phyloP scores from a whole-genome alignment of 2,329 filamentous ascomycete species.

The Cytospora paraplurivora region DNA sequence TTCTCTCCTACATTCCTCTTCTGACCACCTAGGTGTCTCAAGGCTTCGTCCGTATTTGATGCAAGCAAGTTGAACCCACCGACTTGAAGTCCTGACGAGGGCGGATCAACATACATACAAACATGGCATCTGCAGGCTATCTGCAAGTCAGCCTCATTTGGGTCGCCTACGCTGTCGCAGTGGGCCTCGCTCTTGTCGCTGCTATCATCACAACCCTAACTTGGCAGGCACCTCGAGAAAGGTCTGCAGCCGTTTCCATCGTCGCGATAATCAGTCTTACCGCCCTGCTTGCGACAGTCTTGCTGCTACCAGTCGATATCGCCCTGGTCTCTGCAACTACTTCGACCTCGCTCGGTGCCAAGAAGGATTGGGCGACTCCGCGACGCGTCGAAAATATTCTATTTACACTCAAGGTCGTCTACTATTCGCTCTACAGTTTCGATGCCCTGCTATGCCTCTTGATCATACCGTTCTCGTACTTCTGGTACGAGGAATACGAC shows the following conservation, averaged over 20 bases:
- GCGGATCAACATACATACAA: constrained; percentile 3
- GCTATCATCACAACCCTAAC: constrained; percentile 85
- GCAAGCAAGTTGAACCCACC: neutral
- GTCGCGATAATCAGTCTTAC: constrained; percentile 88
- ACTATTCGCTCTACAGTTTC: constrained; percentile 89
- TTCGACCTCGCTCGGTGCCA: constrained; percentile 71
- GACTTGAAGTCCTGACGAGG: neutral
- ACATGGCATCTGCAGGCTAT: constrained; percentile 50
- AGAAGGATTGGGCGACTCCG: constrained; percentile 94
- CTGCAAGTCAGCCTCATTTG: constrained; percentile 91
- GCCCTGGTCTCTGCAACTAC: constrained; percentile 90
- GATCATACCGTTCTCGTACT: constrained; percentile 93
- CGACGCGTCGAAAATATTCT: constrained; percentile 77
- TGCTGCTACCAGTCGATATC: constrained; percentile 92
- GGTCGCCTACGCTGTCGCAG: constrained; percentile 85
- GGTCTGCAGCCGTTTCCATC: constrained; percentile 77
- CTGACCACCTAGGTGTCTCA: neutral
- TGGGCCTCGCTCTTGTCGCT: constrained; percentile 74
- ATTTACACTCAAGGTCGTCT: constrained; percentile 80
- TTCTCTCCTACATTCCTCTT: too few species aligned
- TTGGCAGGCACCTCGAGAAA: constrained; percentile 87
- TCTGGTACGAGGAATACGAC: constrained; percentile 97
- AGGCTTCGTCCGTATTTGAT: neutral
- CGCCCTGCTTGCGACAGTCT: constrained; percentile 83
- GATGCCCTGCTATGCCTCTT: constrained; percentile 88